phyloP scores from a whole-genome alignment of 176 grass and related monocot genomes.

The Thinopyrum elongatum region DNA sequence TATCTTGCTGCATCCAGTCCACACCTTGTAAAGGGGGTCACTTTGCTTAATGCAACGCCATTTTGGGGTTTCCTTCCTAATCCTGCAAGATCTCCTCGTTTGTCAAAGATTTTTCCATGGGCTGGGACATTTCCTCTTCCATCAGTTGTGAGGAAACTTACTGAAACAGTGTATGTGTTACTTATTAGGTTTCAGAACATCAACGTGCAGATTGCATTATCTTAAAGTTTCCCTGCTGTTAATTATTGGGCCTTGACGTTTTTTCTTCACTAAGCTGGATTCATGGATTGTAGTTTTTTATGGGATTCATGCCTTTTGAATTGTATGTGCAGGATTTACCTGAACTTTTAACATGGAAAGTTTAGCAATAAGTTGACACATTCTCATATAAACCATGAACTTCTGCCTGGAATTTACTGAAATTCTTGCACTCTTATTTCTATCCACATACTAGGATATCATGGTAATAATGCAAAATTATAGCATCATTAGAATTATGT shows the following conservation, averaged over 20 bases:
- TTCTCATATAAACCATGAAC: constrained; percentile 2
- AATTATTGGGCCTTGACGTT: neutral
- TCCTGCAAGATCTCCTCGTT: constrained; percentile 63
- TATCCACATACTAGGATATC: neutral
- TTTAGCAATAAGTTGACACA: neutral
- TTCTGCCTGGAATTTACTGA: neutral
- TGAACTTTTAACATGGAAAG: neutral
- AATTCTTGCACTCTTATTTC: neutral
- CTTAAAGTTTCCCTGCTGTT: neutral
- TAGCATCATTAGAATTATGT: neutral
- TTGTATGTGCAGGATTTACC: neutral
- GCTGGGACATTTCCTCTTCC: constrained; percentile 96
- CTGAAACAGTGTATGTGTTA: constrained; percentile 73
- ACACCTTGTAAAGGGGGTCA: constrained; percentile 87
- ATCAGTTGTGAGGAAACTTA: constrained; percentile 68
- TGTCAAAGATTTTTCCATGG: constrained; percentile 90
- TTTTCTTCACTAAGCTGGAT: neutral
- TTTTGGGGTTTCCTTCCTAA: constrained; percentile 99
- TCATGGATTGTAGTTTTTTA: neutral
- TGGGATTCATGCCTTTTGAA: neutral
- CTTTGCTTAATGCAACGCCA: constrained; percentile 94
- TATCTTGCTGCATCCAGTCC: constrained; percentile 75
- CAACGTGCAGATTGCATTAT: neutral
- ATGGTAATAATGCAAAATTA: neutral
- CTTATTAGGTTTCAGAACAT: neutral